These are phyloP conservation scores for Tuber borchii DNA, from an alignment of 495 filamentous ascomycete genomes.

Conservation along the genomic window DNA sequence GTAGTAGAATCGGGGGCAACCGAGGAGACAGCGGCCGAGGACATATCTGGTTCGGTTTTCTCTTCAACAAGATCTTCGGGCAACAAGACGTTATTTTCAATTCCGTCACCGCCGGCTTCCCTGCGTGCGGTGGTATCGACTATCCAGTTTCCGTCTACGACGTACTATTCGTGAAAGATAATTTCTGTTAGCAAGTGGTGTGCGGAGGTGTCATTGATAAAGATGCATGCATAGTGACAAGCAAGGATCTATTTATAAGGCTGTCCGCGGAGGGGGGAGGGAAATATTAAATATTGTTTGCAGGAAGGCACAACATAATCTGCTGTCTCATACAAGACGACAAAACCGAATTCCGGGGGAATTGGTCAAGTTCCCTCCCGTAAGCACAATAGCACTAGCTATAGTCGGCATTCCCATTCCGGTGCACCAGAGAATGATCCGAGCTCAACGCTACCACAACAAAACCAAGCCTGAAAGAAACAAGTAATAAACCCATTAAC, in stretches of 20 bases:
- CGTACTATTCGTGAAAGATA: slow-evolving; percentile 53
- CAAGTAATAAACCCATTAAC: background rate
- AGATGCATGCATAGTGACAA: background rate
- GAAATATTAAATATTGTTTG: background rate
- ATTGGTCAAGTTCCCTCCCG: background rate
- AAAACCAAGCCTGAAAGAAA: slow-evolving; percentile 2
- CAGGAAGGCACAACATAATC: background rate
- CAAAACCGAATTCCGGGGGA: background rate
- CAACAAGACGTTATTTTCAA: slow-evolving; percentile 83
- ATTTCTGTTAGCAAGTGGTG: slow-evolving; percentile 16
- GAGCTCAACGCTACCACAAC: background rate
- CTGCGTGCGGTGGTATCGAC: slow-evolving; percentile 69
- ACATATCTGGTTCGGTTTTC: slow-evolving; percentile 44
- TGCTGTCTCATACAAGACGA: background rate
- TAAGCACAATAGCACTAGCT: background rate
- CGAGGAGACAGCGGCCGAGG: slow-evolving; percentile 44
- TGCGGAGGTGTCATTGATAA: background rate
- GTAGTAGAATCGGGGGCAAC: slow-evolving; percentile 65
- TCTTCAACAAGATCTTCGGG: slow-evolving; percentile 60
- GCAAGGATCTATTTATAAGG: background rate
- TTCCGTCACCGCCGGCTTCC: slow-evolving; percentile 66
- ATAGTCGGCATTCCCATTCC: background rate
- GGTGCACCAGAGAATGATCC: background rate
- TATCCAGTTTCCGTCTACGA: slow-evolving; percentile 84
- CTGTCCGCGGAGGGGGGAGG: background rate